These are phyloP conservation scores for Colletotrichum kahawae DNA, from an alignment of 2,329 filamentous ascomycete genomes.

Conservation along the genomic window DNA sequence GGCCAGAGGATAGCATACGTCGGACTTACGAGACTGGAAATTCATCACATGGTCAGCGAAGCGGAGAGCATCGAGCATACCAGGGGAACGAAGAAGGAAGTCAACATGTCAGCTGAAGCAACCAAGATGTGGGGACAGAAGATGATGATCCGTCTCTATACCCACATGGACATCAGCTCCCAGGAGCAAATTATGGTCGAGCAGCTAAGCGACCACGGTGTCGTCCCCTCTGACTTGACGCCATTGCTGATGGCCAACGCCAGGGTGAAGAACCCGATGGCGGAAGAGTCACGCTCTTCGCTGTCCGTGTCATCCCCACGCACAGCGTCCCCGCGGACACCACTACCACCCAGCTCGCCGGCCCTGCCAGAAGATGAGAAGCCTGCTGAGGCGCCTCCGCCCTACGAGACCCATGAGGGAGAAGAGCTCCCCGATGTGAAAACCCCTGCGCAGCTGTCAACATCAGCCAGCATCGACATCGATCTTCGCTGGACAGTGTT, in stretches of 20 bases:
- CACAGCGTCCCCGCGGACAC: not conserved
- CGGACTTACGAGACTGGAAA: slow-evolving; percentile 81
- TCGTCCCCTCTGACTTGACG: slow-evolving; percentile 82
- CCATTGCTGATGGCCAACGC: slow-evolving; percentile 90
- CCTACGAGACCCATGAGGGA: slow-evolving; percentile 67
- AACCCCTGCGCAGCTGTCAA: slow-evolving; percentile 81
- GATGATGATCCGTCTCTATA: slow-evolving; percentile 94
- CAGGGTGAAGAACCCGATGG: slow-evolving; percentile 90
- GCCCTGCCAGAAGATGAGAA: slow-evolving; percentile 45
- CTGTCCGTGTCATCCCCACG: not conserved
- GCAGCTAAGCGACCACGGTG: slow-evolving; percentile 90
- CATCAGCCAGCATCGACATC: slow-evolving; percentile 86
- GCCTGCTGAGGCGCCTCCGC: slow-evolving; percentile 57
- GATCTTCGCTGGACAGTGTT: slow-evolving; percentile 96
- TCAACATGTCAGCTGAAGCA: slow-evolving; percentile 73
- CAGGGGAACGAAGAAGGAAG: slow-evolving; percentile 73
- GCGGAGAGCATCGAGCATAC: slow-evolving; percentile 64
- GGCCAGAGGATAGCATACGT: slow-evolving; percentile 97
- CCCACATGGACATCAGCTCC: slow-evolving; percentile 94
- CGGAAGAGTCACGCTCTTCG: slow-evolving; percentile 42
- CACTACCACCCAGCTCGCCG: slow-evolving; percentile 26
- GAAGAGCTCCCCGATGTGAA: slow-evolving; percentile 80
- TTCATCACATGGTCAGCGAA: slow-evolving; percentile 78
- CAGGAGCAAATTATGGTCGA: slow-evolving; percentile 99
- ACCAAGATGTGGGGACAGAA: slow-evolving; percentile 97